A percentile compares a stretch with the other conserved stretches of the same genome.
phyloP scores from a whole-genome alignment of 1,284 basidiomycete species.

The Cutaneotrichosporon spelunceum region DNA sequence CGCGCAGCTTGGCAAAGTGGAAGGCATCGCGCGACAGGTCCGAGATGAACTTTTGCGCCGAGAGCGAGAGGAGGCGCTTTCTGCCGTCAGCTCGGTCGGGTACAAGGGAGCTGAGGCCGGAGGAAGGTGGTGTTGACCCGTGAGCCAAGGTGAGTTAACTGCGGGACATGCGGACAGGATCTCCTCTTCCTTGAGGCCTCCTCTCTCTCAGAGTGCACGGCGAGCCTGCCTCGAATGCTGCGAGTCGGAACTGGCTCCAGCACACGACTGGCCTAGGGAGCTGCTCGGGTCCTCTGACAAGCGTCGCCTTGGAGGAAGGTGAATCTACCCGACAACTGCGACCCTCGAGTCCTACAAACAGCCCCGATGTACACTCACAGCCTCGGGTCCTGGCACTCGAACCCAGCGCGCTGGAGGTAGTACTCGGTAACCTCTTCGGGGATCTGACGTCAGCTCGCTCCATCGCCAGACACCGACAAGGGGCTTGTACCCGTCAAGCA shows the following conservation, averaged over 20 bases:
- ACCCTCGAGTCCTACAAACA: background rate
- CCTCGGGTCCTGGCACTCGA: conserved; percentile 90
- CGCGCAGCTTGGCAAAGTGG: conserved; percentile 90
- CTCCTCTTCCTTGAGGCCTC: no score
- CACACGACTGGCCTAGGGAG: no score
- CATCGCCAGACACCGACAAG: conserved; percentile 60
- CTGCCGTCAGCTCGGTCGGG: conserved; percentile 53
- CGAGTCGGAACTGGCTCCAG: no score
- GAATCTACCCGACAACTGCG: background rate
- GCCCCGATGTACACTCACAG: conserved; percentile 60
- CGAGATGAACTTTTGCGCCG: conserved; percentile 96
- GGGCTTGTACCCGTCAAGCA: conserved; percentile 96
- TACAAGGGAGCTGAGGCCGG: background rate
- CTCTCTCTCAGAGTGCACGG: no score
- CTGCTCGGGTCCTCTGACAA: no score
- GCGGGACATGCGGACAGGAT: no score
- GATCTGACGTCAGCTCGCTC: conserved; percentile 59
- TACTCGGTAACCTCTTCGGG: conserved; percentile 98
- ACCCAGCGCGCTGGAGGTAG: conserved; percentile 92
- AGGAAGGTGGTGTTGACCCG: background rate
- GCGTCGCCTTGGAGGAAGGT: background rate
- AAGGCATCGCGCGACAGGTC: conserved; percentile 97
- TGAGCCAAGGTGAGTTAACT: background rate
- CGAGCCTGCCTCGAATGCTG: no score
- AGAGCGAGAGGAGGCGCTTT: conserved; percentile 88